A percentile compares a stretch with the other conserved stretches of the same genome.
Evolutionary conservation across 2,329 filamentous ascomycete species (phyloP).

Genomic region (Passalora sequoiae): DNA sequence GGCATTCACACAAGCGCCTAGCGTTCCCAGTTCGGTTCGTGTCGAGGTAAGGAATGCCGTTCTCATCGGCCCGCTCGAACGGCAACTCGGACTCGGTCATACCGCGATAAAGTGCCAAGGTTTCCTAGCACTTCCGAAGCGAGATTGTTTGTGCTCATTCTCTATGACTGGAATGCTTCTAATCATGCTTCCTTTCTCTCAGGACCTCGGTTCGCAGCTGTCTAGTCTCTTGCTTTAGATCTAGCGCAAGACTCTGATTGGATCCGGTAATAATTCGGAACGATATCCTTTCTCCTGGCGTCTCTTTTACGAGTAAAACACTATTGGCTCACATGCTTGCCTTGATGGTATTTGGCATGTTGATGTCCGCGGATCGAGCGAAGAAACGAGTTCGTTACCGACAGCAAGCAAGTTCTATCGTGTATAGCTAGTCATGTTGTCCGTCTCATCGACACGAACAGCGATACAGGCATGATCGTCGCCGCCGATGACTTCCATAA

Average conservation of each 20-base stretch:
- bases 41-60: conserved; percentile 2
- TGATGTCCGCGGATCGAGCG: not conserved
- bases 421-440: not conserved
- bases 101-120: conserved; percentile 4
- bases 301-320: not conserved
- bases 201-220: conserved; percentile 1
- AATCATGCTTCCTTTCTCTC: conserved; percentile 1
- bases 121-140: conserved; percentile 5
- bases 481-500: not conserved
- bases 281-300: not conserved
- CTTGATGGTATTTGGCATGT: not conserved
- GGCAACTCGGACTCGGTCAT: conserved; percentile 4
- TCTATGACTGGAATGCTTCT: not conserved
- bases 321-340: not conserved
- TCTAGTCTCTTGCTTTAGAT: conserved; percentile 2
- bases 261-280: not conserved
- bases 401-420: not conserved
- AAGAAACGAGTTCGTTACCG: not conserved
- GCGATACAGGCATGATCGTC: not conserved
- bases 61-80: conserved; percentile 2
- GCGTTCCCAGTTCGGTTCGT: conserved; percentile 4
- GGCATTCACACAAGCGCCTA: not conserved
- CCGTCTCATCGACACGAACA: not conserved
- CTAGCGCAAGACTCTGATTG: not conserved
- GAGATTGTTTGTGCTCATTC: not conserved